These are phyloP conservation scores for Fusarium xylarioides DNA, from an alignment of 2,329 filamentous ascomycete species.

Conservation along the genomic window DNA sequence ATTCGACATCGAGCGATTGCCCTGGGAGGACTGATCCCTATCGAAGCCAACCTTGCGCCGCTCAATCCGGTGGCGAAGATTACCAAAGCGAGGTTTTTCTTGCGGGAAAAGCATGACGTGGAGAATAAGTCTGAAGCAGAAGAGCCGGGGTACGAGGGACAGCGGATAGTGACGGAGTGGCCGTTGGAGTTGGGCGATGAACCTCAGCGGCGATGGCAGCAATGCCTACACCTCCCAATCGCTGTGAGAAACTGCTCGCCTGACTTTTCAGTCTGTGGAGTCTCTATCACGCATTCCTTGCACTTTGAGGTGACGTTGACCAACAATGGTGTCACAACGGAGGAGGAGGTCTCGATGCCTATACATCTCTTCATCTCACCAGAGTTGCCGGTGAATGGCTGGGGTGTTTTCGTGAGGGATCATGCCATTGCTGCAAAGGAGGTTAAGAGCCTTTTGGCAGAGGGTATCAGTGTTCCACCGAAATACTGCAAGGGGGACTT, in stretches of 20 bases:
- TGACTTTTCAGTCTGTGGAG: neutral
- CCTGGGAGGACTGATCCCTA: neutral
- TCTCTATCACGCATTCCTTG: neutral
- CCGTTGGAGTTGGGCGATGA: neutral
- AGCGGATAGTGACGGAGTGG: constrained; percentile 1
- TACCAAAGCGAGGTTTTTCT: neutral
- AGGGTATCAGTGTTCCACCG: neutral
- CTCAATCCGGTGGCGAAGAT: neutral
- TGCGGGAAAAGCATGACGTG: neutral
- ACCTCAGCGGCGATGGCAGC: neutral
- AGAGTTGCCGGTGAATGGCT: neutral
- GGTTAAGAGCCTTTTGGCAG: neutral
- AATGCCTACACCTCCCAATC: neutral
- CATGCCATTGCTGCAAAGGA: neutral
- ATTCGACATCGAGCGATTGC: constrained; percentile 6
- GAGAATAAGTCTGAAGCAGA: neutral
- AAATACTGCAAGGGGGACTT: neutral
- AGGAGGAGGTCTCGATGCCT: constrained; percentile 1
- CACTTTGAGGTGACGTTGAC: neutral
- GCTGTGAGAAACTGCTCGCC: neutral
- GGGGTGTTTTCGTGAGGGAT: neutral
- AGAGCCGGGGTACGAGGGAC: neutral
- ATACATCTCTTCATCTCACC: constrained; percentile 8
- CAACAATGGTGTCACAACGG: neutral
- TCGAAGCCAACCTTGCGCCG: neutral